Percentiles rank a stretch among this genome's conserved stretches.
phyloP scores from a whole-genome alignment of 768 basidiomycete genomes.

The Dioszegia aurantiaca region DNA sequence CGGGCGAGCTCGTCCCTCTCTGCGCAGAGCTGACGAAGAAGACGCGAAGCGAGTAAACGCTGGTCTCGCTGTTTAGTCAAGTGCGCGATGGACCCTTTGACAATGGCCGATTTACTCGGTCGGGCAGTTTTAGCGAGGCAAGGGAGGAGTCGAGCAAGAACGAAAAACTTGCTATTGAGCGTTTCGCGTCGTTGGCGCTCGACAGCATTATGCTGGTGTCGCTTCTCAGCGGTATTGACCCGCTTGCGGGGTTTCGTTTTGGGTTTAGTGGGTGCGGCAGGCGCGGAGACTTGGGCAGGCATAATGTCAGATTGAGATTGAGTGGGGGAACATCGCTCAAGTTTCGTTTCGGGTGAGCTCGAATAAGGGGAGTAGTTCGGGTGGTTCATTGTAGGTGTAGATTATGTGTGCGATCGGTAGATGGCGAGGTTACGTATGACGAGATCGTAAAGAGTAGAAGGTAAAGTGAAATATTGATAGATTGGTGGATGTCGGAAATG shows the following conservation, averaged over 20 bases:
- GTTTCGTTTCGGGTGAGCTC: constrained; percentile 26
- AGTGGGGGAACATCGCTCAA: constrained; percentile 10
- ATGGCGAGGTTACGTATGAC: too few species aligned
- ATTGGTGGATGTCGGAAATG: not conserved
- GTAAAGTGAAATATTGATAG: not conserved
- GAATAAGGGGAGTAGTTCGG: constrained; percentile 29
- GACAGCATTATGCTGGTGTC: constrained; percentile 95
- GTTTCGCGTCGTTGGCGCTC: constrained; percentile 91
- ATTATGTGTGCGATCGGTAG: not conserved
- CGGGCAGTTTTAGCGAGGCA: constrained; percentile 86
- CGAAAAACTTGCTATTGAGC: constrained; percentile 85
- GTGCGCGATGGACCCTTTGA: constrained; percentile 87
- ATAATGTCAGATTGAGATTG: constrained; percentile 3
- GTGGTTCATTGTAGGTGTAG: not conserved
- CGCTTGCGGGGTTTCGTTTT: constrained; percentile 71
- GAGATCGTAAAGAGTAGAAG: not conserved
- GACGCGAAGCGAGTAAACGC: constrained; percentile 73
- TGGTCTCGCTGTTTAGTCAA: constrained; percentile 71
- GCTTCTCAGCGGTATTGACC: constrained; percentile 93
- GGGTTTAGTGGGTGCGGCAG: not conserved
- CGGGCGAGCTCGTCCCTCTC: constrained; percentile 83
- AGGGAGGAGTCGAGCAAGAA: constrained; percentile 81
- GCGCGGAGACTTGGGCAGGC: not conserved
- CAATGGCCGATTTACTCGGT: constrained; percentile 93
- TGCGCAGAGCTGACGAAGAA: constrained; percentile 71